Conservation (phyloP, 1,284 basidiomycete species). For the Mycena sp. region DNA sequence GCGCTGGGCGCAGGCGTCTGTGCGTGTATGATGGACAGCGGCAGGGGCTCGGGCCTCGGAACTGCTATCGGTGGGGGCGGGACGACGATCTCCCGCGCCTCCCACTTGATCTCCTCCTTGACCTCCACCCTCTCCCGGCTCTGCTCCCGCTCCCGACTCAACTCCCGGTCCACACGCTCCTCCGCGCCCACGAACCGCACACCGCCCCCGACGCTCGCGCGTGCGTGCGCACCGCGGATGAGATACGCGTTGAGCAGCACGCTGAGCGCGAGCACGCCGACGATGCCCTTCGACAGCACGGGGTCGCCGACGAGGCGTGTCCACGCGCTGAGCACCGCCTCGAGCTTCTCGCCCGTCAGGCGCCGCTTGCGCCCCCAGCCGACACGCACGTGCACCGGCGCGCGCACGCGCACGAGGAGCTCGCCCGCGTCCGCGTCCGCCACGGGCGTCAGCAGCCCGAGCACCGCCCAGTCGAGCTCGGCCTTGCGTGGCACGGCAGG, state of each 20-base stretch:
- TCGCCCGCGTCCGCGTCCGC: not conserved
- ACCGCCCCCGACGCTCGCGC: constrained; percentile 15
- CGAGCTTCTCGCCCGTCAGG: constrained; percentile 52
- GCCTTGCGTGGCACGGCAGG: constrained; percentile 49
- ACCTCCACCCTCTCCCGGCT: not conserved
- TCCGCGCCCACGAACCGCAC: constrained; percentile 58
- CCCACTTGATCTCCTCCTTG: not conserved
- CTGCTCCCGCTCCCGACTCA: too few relatives aligned
- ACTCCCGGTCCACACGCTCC: too few relatives aligned
- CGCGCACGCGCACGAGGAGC: constrained; percentile 23
- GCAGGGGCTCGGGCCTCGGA: too few relatives aligned
- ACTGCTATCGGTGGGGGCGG: too few relatives aligned
- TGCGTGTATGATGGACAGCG: constrained; percentile 20
- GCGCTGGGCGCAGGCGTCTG: constrained; percentile 21
- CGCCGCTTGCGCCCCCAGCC: constrained; percentile 30
- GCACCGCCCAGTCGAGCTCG: constrained; percentile 66
- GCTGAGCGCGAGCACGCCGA: constrained; percentile 86
- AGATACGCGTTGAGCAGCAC: constrained; percentile 95
- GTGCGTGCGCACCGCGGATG: constrained; percentile 72
- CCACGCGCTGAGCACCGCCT: constrained; percentile 95
- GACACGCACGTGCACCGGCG: constrained; percentile 27
- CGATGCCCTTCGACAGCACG: constrained; percentile 96
- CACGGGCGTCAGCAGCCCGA: constrained; percentile 63
- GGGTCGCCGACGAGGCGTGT: constrained; percentile 95
- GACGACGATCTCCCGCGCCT: constrained; percentile 34